Conservation (phyloP, 305 asterid species). For the Striga hermonthica region DNA sequence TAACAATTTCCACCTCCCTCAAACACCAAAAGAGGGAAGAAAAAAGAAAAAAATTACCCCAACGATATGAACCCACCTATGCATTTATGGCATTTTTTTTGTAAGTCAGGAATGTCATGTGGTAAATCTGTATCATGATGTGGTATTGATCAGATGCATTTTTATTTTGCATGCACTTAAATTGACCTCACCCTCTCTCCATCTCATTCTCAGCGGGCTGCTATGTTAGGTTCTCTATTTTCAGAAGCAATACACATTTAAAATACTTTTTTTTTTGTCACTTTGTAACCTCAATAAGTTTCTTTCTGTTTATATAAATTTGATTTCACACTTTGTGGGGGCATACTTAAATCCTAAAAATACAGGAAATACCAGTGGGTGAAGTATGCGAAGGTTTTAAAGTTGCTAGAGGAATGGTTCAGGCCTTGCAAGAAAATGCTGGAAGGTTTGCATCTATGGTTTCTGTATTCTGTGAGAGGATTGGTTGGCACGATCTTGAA, state of each 20-base stretch:
- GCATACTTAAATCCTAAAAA: slow-evolving; percentile 35
- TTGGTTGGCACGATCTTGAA: slow-evolving; percentile 98
- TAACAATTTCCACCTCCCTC: slow-evolving; percentile 15
- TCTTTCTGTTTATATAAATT: slow-evolving; percentile 16
- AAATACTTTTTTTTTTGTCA: slow-evolving; percentile 21
- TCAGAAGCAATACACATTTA: slow-evolving; percentile 11
- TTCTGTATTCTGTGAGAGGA: slow-evolving; percentile 97
- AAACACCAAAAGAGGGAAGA: neutral
- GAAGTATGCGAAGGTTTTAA: slow-evolving; percentile 87
- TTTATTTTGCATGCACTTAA: slow-evolving; percentile 15
- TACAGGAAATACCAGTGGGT: slow-evolving; percentile 76
- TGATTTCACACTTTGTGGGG: slow-evolving; percentile 24
- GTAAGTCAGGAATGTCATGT: slow-evolving; percentile 12
- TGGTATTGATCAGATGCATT: slow-evolving; percentile 8
- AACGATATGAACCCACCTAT: slow-evolving; percentile 13
- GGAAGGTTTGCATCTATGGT: slow-evolving; percentile 99
- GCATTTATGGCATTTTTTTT: slow-evolving; percentile 21
- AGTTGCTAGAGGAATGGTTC: slow-evolving; percentile 99
- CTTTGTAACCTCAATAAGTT: slow-evolving; percentile 18
- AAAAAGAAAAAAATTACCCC: neutral
- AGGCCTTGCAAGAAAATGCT: slow-evolving; percentile 97
- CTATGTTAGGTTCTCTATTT: slow-evolving; percentile 12
- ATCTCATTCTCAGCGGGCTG: slow-evolving; percentile 14
- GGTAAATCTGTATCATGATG: slow-evolving; percentile 21
- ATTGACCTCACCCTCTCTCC: neutral